Evolutionary conservation across 805 yeast species (phyloP), one percentile per base, ranked within the genome.

Genomic region (Saturnispora diversa): DNA sequence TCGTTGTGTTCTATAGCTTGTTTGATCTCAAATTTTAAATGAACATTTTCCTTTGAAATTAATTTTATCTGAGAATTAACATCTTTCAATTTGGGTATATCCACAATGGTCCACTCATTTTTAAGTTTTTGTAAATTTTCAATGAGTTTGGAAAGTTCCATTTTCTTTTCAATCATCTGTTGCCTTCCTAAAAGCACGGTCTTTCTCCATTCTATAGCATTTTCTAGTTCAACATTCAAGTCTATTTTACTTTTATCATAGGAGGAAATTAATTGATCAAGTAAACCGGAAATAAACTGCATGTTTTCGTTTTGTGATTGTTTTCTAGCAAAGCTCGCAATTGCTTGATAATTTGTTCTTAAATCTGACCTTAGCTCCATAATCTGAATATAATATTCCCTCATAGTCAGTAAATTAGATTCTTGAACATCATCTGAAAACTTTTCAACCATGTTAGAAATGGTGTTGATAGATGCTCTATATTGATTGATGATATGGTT

Each of bases 241-340:
- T 50, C 33, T 10, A 37, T 43, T 20, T 47, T 50, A n/a, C 56
- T 45, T 24, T 46, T 45, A 17, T 53, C 49, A 32, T 57, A 58
- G 4, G 61, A 56, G 28, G 45, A 44, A 17, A 46, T 47, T n/a
- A 58, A 41, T 22, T 58, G 60, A 16, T 54, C 55, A 17, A 53
- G 40, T 5, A 58, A 45, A 21, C 53, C 52, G 9, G 48, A 50
- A 42, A 58, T 46, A 40, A 55, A 58, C 21, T 50, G 46, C 34
- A 54, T 38, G 35, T 56, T 58, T 19, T 59, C 62, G 32, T 50
- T 53, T 31, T 52, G 56, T 2, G 63, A 53, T 35, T 51, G 55
- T 25, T 53, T 53, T 31, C 62, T 47, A 1, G 61, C 55, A 31
- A 50, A 51, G 31, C 55, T 50, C 19, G 62, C 62, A 43, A 59